Evolutionary conservation across 2,329 filamentous ascomycete genomes (phyloP).

Genomic region (Emergomyces pasteurianus): DNA sequence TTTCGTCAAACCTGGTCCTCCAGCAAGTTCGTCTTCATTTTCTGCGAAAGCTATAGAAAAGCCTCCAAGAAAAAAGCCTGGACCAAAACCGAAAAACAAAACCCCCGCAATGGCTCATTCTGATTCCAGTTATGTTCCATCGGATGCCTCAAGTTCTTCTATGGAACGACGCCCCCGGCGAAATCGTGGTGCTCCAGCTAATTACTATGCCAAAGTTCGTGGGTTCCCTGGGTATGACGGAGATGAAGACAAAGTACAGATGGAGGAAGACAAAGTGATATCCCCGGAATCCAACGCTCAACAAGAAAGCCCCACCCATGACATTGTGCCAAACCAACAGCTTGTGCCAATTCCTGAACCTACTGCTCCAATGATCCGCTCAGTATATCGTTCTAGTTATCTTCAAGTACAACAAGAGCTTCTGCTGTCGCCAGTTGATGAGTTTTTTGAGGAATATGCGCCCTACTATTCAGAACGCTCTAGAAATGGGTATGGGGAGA

Average conservation of each 20-base stretch:
- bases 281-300: not conserved
- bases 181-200: conserved; percentile 16
- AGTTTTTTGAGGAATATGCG: not conserved
- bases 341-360: not conserved
- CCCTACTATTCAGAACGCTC: not conserved
- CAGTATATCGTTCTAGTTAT: conserved; percentile 11
- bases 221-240: conserved; percentile 10
- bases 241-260: not conserved
- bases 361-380: not conserved
- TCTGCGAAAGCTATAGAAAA: not conserved
- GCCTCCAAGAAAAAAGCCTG: not conserved
- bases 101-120: not conserved
- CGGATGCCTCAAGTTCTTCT: not conserved
- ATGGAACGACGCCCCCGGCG: conserved; percentile 16
- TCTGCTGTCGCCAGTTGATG: conserved; percentile 1
- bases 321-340: not conserved
- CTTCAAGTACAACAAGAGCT: conserved; percentile 10
- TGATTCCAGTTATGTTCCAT: not conserved
- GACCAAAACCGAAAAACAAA: not conserved
- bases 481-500: not conserved
- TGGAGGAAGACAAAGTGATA: not conserved
- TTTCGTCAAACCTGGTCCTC: not conserved
- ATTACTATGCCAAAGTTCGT: conserved; percentile 20
- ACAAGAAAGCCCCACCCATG: not conserved
- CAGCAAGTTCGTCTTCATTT: not conserved